These are phyloP conservation scores for Calonectria henricotiae DNA, from an alignment of 2,329 filamentous ascomycete genomes.

Conservation along the genomic window DNA sequence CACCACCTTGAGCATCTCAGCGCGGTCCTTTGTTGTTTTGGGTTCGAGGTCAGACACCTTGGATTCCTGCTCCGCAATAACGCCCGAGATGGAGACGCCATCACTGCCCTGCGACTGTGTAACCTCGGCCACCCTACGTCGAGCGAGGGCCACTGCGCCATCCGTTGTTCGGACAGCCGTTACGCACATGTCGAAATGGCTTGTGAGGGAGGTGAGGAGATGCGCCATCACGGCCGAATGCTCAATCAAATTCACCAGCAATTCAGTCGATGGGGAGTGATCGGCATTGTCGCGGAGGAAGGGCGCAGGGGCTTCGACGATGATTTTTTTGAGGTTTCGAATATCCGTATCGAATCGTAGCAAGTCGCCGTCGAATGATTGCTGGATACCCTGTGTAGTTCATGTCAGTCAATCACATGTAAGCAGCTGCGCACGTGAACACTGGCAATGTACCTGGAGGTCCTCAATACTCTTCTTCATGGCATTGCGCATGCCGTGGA, in stretches of 20 bases:
- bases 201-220: constrained; percentile 84
- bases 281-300: constrained; percentile 57
- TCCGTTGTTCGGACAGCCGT: constrained; percentile 93
- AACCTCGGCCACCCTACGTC: constrained; percentile 78
- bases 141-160: constrained; percentile 80
- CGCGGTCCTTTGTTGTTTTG: constrained; percentile 82
- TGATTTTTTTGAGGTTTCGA: constrained; percentile 73
- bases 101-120: constrained; percentile 65
- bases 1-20: constrained; percentile 88
- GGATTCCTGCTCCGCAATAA: constrained; percentile 74
- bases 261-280: constrained; percentile 64
- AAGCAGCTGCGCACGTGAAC: constrained; percentile 4
- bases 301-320: constrained; percentile 62
- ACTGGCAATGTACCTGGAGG: constrained; percentile 70
- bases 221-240: constrained; percentile 89
- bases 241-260: constrained; percentile 77
- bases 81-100: constrained; percentile 76
- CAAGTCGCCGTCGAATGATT: constrained; percentile 84
- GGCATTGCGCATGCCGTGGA: constrained; percentile 76
- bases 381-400: constrained; percentile 70
- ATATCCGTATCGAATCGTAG: constrained; percentile 84
- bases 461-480: constrained; percentile 81
- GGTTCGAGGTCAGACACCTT: constrained; percentile 74
- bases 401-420: constrained; percentile 34
- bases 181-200: constrained; percentile 94